Evolutionary conservation across 192 early-diverging fungal genomes (phyloP).

Genomic region (Coemansia sp.): DNA sequence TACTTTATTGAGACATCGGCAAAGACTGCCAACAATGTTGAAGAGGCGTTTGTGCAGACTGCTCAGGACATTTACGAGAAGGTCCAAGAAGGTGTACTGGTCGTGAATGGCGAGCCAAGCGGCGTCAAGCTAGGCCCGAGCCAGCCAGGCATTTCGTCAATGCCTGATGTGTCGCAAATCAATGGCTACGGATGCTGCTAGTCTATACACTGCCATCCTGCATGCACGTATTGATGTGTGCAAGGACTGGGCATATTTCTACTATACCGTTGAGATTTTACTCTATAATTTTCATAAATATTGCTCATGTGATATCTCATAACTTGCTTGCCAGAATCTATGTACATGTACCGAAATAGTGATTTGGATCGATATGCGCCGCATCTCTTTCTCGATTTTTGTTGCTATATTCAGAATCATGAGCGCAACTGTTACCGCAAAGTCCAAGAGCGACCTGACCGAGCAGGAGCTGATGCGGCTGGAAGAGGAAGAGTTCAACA

Average conservation of each 20-base stretch:
- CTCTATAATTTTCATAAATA: neutral
- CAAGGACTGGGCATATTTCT: neutral
- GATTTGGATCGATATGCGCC: no score
- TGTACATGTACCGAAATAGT: no score
- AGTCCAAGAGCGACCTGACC: constrained; percentile 53
- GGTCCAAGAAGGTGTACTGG: constrained; percentile 73
- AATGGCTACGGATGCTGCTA: constrained; percentile 47
- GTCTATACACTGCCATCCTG: no score
- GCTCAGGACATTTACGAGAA: constrained; percentile 80
- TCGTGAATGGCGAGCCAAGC: constrained; percentile 66
- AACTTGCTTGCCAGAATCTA: neutral
- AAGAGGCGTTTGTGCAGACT: constrained; percentile 76
- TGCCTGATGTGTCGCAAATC: constrained; percentile 56
- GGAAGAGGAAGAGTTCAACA: constrained; percentile 95
- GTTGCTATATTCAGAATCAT: constrained; percentile 14
- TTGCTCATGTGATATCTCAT: neutral
- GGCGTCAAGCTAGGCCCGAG: constrained; percentile 66
- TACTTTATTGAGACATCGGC: constrained; percentile 91
- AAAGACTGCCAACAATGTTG: constrained; percentile 85
- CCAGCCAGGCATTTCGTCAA: constrained; percentile 60
- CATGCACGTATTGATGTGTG: neutral
- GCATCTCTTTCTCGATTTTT: neutral
- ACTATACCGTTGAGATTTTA: neutral
- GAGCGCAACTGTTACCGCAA: constrained; percentile 50
- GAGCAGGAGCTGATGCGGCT: constrained; percentile 80